Evolutionary conservation across 2,329 filamentous ascomycete genomes (phyloP).

Genomic region (Cyphellophora attinorum): DNA sequence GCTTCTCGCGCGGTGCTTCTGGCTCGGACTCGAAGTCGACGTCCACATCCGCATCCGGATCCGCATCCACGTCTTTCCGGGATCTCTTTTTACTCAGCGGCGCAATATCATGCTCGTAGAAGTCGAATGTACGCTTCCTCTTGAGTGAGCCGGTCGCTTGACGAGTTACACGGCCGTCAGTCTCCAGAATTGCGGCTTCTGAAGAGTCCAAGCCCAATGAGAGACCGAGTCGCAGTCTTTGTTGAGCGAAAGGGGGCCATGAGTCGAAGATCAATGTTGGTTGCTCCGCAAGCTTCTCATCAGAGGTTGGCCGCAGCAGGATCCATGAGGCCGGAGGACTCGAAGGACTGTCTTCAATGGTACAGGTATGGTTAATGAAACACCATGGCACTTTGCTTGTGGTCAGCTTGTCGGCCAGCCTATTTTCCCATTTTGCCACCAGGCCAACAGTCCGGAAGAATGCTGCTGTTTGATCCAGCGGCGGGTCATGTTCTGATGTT

Average conservation of each 20-base stretch:
- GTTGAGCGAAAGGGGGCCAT: slow-evolving; percentile 9
- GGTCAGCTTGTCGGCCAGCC: slow-evolving; percentile 1
- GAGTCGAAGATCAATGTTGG: no score
- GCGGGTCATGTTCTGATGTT: not conserved
- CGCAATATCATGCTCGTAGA: not conserved
- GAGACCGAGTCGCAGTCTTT: not conserved
- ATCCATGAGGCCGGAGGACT: not conserved
- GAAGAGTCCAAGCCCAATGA: not conserved
- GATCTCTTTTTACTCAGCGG: slow-evolving; percentile 1
- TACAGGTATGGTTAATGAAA: slow-evolving; percentile 14
- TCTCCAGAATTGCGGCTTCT: not conserved
- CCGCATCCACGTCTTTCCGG: not conserved
- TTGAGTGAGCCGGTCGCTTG: slow-evolving; percentile 7
- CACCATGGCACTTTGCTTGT: slow-evolving; percentile 4
- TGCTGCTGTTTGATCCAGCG: not conserved
- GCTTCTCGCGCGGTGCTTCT: not conserved
- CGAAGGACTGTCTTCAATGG: not conserved
- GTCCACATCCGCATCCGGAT: no score
- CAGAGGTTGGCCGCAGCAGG: slow-evolving; percentile 4
- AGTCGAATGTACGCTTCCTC: not conserved
- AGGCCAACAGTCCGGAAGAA: slow-evolving; percentile 1
- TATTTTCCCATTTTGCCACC: slow-evolving; percentile 5
- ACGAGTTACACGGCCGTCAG: slow-evolving; percentile 8
- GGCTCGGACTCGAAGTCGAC: not conserved
- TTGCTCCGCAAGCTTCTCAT: slow-evolving; percentile 8